Evolutionary conservation across 495 filamentous ascomycete genomes (phyloP), one percentile per base, ranked within the genome.

Genomic region (Saxophila tyrrhenica): DNA sequence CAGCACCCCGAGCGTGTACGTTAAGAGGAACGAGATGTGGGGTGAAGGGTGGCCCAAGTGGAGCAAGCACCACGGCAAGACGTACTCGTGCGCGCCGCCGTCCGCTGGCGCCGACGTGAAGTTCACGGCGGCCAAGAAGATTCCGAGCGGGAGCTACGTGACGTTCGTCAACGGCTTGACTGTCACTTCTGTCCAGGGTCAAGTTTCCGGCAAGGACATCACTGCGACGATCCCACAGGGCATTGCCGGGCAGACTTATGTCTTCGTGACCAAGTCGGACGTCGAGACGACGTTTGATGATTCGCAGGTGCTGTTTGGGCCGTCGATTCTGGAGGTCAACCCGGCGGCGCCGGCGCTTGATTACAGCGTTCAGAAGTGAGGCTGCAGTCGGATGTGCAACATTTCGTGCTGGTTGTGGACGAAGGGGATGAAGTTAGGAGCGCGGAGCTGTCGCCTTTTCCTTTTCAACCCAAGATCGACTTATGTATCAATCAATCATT

Each of bases 311-410:
- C 15, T 39, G 16, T 41, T 25, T 25, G 56, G 56, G 2, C 56
- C 56, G 25, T 52, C 56, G 11, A 25, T 58, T 17, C 16, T 58
- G 9, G 56, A 58, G 56, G 56, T 58, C 42, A 24, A 21, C 25
- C 53, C 53, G 10, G 25, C 53, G 23, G 17, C 23, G 19, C 53
- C 53, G 8, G 20, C 46, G 3, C 9, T 49, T 19, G 46, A 55
- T 21, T 49, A 49, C 45, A 41, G 29, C 9, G 41, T 44, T 9
- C 35, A 39, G 35, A 39, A n/a, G n/a, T 39, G 35, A 39, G 35
- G 9, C 35, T n/a, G 35, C 9, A 39, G 35, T 39, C 9, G 35
- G n/a, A 9, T 9, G n/a, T 39, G 35, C 35, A 39, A n/a, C 35
- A 39, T 39, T 39, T n/a, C 35, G 9, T 39, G 35, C 9, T 39